phyloP scores from a whole-genome alignment of 1,139 yeast genomes.

The Yamadazyma trypodendri region DNA sequence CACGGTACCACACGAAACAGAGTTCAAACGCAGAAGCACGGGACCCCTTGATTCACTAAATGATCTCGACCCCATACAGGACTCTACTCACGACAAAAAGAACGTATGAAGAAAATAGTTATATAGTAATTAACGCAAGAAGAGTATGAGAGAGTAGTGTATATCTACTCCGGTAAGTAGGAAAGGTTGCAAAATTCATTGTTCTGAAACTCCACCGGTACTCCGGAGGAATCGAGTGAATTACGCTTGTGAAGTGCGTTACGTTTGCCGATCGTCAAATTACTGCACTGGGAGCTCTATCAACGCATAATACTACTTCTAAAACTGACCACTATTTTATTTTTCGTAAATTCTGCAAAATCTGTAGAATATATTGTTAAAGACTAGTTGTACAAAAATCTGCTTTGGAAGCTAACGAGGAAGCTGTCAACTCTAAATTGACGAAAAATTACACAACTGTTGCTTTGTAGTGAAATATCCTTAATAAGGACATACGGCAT shows the following conservation, averaged over 20 bases:
- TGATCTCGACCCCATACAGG: background rate
- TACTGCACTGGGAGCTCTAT: background rate
- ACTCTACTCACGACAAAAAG: slow-evolving; percentile 12
- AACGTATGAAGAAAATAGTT: slow-evolving; percentile 7
- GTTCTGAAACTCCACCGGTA: background rate
- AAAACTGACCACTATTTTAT: too few relatives aligned
- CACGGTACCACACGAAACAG: slow-evolving; percentile 2
- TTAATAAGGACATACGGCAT: too few relatives aligned
- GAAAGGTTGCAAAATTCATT: background rate
- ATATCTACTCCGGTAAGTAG: background rate
- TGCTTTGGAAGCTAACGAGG: too few relatives aligned
- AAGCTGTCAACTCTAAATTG: too few relatives aligned
- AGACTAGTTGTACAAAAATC: too few relatives aligned
- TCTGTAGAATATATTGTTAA: too few relatives aligned
- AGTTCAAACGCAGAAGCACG: slow-evolving; percentile 6
- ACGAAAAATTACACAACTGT: too few relatives aligned
- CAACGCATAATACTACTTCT: too few relatives aligned
- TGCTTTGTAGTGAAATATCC: too few relatives aligned
- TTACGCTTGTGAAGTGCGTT: background rate
- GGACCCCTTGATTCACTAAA: background rate
- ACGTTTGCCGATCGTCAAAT: background rate
- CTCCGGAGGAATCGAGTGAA: background rate
- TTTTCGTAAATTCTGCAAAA: too few relatives aligned
- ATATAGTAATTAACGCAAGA: too few relatives aligned
- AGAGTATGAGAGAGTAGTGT: too few relatives aligned